A percentile compares a stretch with the other conserved stretches of the same genome.
Conservation (phyloP, 371 early-diverging fungal genomes). For the Fennellomyces sp. region DNA sequence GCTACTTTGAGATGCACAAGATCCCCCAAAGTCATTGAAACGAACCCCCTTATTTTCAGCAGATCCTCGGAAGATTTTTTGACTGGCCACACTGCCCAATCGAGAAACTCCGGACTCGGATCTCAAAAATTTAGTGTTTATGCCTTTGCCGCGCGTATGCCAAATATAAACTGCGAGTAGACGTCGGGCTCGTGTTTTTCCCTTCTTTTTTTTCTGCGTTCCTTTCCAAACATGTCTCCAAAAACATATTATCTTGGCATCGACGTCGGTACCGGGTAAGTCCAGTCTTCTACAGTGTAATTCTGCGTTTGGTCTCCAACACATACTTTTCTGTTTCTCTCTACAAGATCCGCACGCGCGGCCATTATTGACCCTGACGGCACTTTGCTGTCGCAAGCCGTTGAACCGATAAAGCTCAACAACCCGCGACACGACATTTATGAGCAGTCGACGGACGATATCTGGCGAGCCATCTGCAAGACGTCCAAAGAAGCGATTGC, state of each 20-base stretch:
- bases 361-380: conserved; percentile 61
- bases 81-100: neutral
- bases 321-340: neutral
- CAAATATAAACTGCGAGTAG: too few species aligned
- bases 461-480: conserved; percentile 63
- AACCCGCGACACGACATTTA: conserved; percentile 60
- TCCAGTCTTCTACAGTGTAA: neutral
- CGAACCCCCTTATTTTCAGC: neutral
- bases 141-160: neutral
- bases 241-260: conserved; percentile 61
- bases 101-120: neutral
- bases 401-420: conserved; percentile 47
- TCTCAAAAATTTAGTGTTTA: neutral
- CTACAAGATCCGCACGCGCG: conserved; percentile 55
- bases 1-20: neutral
- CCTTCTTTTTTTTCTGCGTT: neutral
- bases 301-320: neutral
- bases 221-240: conserved; percentile 2
- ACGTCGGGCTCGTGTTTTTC: too few species aligned
- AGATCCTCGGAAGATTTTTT: conserved; percentile 2
- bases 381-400: conserved; percentile 47
- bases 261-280: conserved; percentile 73
- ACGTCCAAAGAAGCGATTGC: conserved; percentile 48
- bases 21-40: neutral
- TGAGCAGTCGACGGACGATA: conserved; percentile 72